These are phyloP conservation scores for Anthostomella pinea DNA, from an alignment of 2,329 filamentous ascomycete species.

Conservation along the genomic window DNA sequence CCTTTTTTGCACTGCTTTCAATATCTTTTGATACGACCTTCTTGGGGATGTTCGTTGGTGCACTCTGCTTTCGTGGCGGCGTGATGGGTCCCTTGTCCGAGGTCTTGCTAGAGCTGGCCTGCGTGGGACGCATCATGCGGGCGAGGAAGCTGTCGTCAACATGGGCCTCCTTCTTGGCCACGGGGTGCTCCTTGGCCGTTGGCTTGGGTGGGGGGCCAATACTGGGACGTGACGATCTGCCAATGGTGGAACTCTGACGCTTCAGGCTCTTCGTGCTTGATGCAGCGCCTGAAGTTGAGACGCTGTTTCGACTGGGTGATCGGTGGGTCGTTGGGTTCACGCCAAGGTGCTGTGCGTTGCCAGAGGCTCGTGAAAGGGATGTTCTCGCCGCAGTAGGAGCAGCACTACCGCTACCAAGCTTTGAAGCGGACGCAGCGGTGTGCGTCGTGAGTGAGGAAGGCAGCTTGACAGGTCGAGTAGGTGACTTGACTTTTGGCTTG, in stretches of 20 bases:
- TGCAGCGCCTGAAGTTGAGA: constrained; percentile 28
- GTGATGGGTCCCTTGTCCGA: constrained; percentile 57
- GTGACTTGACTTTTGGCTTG: constrained; percentile 64
- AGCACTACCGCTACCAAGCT: constrained; percentile 41
- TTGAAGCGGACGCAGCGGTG: constrained; percentile 67
- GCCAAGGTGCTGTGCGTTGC: constrained; percentile 32
- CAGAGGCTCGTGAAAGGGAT: constrained; percentile 41
- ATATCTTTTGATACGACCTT: constrained; percentile 19
- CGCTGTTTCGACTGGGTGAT: constrained; percentile 46
- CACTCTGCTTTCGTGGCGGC: constrained; percentile 42
- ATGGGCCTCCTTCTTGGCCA: constrained; percentile 49
- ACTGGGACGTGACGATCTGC: constrained; percentile 48
- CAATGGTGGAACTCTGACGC: constrained; percentile 42
- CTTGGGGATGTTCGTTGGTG: constrained; percentile 14
- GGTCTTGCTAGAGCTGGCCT: constrained; percentile 65
- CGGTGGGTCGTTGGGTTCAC: constrained; percentile 33
- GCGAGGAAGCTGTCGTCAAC: constrained; percentile 71
- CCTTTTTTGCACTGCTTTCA: constrained; percentile 26
- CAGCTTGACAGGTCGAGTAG: constrained; percentile 65
- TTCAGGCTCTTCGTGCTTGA: constrained; percentile 35
- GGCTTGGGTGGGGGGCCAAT: constrained; percentile 60
- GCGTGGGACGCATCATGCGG: constrained; percentile 79
- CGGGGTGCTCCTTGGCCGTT: constrained; percentile 44
- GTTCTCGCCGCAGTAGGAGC: constrained; percentile 33
- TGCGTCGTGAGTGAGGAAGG: constrained; percentile 67